Evolutionary conservation across 2,329 filamentous ascomycete genomes (phyloP).

Genomic region (Ascosphaera acerosa): DNA sequence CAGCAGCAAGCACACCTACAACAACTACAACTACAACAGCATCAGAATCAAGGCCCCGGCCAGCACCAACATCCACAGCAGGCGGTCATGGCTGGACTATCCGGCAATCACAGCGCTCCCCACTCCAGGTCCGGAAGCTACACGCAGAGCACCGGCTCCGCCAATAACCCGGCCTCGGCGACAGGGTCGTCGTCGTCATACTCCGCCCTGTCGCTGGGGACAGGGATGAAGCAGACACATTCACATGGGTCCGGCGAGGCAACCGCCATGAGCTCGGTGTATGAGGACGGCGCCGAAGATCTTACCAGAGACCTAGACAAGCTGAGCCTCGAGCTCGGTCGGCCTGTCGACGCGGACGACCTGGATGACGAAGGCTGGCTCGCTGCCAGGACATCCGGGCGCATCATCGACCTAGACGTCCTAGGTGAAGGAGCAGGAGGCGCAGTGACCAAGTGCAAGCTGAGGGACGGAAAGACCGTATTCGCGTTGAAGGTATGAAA

Average conservation of each 20-base stretch:
- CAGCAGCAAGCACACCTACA: no score
- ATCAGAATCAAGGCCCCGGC: no score
- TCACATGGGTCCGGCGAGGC: conserved; percentile 53
- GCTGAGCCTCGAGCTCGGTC: conserved; percentile 54
- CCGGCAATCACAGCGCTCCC: conserved; percentile 47
- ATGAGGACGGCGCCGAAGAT: conserved; percentile 60
- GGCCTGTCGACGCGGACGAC: conserved; percentile 74
- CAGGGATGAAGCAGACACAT: conserved; percentile 36
- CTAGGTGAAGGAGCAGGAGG: conserved; percentile 88
- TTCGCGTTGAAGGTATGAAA: conserved; percentile 83
- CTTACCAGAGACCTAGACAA: conserved; percentile 48
- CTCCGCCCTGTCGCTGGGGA: conserved; percentile 59
- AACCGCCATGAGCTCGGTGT: conserved; percentile 65
- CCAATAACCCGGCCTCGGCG: conserved; percentile 32
- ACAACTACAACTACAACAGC: no score
- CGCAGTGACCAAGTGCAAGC: conserved; percentile 70
- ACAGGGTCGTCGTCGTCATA: conserved; percentile 74
- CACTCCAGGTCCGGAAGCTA: conserved; percentile 71
- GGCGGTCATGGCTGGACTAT: conserved; percentile 39
- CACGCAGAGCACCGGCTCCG: conserved; percentile 22
- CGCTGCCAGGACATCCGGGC: conserved; percentile 67
- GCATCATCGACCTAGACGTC: conserved; percentile 69
- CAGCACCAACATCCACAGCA: conserved; percentile 29
- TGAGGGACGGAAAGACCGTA: conserved; percentile 77
- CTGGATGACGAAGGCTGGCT: conserved; percentile 89